A percentile compares a stretch with the other conserved stretches of the same genome.
phyloP scores from a whole-genome alignment of 2,329 filamentous ascomycete genomes.

The Neopestalotiopsis sp. region DNA sequence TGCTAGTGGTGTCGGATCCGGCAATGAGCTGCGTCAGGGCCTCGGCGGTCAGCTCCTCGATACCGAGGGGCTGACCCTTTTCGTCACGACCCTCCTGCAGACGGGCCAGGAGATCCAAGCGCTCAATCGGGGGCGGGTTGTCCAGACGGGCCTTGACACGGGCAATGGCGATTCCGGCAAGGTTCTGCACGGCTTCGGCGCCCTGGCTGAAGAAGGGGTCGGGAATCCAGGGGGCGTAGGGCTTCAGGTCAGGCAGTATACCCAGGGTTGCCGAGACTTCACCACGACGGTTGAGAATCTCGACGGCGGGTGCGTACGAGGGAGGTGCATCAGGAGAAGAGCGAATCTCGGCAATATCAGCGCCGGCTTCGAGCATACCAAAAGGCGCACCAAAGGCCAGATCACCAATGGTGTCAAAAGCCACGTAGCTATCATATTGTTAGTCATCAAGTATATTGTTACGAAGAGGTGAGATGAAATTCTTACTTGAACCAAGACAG shows the following conservation, averaged over 20 bases:
- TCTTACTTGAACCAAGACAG: constrained; percentile 80
- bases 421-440: constrained; percentile 47
- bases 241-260: constrained; percentile 74
- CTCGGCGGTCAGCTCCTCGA: constrained; percentile 85
- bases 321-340: constrained; percentile 64
- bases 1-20: constrained; percentile 77
- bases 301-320: constrained; percentile 78
- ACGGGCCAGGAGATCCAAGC: constrained; percentile 80
- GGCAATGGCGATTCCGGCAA: constrained; percentile 88
- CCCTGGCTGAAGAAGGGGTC: constrained; percentile 83
- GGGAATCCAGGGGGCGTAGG: constrained; percentile 80
- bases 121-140: constrained; percentile 67
- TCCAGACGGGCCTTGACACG: constrained; percentile 78
- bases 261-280: constrained; percentile 86
- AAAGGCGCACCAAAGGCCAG: constrained; percentile 79
- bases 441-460: constrained; percentile 1
- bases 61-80: constrained; percentile 74
- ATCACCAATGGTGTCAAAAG: constrained; percentile 59
- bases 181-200: constrained; percentile 74
- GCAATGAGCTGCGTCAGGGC: constrained; percentile 88
- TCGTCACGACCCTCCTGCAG: constrained; percentile 88
- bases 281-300: constrained; percentile 86
- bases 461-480: constrained; percentile 23
- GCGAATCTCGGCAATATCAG: constrained; percentile 78
- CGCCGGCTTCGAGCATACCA: constrained; percentile 80